These are phyloP conservation scores for Shiraia bambusicola DNA, from an alignment of 2,329 filamentous ascomycete genomes.

Conservation along the genomic window DNA sequence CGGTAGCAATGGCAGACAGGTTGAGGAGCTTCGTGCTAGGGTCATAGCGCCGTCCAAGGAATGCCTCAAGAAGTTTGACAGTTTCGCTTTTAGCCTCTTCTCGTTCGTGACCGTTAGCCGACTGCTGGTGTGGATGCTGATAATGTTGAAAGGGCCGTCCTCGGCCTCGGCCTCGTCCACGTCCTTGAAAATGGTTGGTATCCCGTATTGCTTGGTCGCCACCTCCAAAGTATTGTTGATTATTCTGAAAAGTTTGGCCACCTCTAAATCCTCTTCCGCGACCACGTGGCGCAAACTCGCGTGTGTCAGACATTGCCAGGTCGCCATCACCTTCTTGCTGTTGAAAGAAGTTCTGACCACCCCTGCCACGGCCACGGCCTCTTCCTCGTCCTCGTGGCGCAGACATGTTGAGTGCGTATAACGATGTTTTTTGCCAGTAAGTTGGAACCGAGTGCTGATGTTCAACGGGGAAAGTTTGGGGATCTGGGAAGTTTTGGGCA, in stretches of 20 bases:
- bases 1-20: constrained; percentile 73
- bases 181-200: constrained; percentile 9
- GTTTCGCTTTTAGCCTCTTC: constrained; percentile 18
- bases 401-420: constrained; percentile 5
- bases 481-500: background rate
- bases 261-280: constrained; percentile 3
- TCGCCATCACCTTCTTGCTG: constrained; percentile 11
- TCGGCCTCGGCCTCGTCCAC: constrained; percentile 22
- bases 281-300: constrained; percentile 7
- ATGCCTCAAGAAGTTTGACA: constrained; percentile 67
- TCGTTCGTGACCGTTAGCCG: constrained; percentile 54
- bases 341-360: constrained; percentile 10
- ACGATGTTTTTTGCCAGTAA: background rate
- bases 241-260: background rate
- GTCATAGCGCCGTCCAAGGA: constrained; percentile 76
- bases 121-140: constrained; percentile 78
- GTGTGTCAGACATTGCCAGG: constrained; percentile 9
- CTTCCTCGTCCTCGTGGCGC: constrained; percentile 18
- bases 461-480: background rate
- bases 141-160: constrained; percentile 16
- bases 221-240: constrained; percentile 4
- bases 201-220: constrained; percentile 18
- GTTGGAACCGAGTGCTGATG: background rate
- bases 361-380: constrained; percentile 22
- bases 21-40: constrained; percentile 72